Conservation (phyloP, 805 yeast species). For the Starmerella roubikii region DNA sequence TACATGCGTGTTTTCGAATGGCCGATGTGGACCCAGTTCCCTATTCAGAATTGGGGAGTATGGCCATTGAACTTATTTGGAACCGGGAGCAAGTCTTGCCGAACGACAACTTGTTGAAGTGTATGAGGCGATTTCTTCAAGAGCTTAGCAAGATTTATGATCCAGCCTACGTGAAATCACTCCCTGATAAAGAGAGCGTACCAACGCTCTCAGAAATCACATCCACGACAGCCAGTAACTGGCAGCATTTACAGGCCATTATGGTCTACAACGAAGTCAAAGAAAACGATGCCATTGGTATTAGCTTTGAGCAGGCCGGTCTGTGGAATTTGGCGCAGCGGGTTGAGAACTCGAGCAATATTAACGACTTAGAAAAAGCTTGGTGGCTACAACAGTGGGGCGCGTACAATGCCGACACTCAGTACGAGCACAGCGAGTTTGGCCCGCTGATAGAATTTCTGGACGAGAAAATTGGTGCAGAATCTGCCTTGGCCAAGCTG, state of each 20-base stretch:
- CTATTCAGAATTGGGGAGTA: background rate
- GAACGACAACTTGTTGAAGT: background rate
- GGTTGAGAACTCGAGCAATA: background rate
- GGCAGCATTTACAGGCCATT: background rate
- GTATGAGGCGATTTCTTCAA: background rate
- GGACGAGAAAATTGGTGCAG: background rate
- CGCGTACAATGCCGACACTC: slow-evolving; percentile 30
- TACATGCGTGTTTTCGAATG: background rate
- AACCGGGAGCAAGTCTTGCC: background rate
- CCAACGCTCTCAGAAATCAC: background rate
- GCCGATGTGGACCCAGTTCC: background rate
- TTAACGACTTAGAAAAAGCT: slow-evolving; percentile 26
- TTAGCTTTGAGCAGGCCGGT: slow-evolving; percentile 5
- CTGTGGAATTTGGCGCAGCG: slow-evolving; percentile 12
- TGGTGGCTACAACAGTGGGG: slow-evolving; percentile 77
- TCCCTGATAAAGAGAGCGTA: background rate
- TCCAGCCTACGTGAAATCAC: background rate
- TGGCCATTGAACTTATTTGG: slow-evolving; percentile 4
- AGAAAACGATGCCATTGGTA: background rate
- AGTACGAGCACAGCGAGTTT: slow-evolving; percentile 32
- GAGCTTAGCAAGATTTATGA: background rate
- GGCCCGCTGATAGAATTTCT: slow-evolving; percentile 3
- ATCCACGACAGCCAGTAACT: background rate
- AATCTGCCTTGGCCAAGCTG: background rate
- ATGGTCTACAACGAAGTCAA: background rate